Conservation (phyloP, 1,139 yeast species). For the Sugiyamaella novakii region DNA sequence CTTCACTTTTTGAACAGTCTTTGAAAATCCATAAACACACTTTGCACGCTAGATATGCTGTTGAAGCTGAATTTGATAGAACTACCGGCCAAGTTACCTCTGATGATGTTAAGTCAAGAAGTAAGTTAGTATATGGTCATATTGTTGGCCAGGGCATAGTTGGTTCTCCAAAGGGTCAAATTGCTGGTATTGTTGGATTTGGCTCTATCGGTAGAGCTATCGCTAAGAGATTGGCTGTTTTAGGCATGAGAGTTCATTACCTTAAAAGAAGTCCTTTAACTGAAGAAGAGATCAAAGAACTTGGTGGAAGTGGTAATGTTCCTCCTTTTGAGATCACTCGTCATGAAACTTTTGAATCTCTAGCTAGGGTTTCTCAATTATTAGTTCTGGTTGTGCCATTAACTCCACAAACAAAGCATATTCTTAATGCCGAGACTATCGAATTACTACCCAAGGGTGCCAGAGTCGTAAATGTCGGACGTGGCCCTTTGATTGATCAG, state of each 20-base stretch:
- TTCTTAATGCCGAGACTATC: constrained; percentile 56
- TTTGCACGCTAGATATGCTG: constrained; percentile 44
- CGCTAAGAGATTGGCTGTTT: constrained; percentile 54
- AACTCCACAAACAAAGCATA: constrained; percentile 56
- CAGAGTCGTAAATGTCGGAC: constrained; percentile 74
- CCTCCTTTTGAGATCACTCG: constrained; percentile 36
- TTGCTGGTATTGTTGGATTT: constrained; percentile 71
- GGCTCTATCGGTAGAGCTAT: constrained; percentile 74
- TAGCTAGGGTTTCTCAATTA: constrained; percentile 53
- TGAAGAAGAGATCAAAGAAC: constrained; percentile 5
- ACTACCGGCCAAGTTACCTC: constrained; percentile 40
- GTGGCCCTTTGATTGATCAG: constrained; percentile 77
- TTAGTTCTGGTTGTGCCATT: constrained; percentile 72
- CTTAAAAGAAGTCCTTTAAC: constrained; percentile 50
- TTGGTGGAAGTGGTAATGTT: constrained; percentile 5
- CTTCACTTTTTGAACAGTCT: constrained; percentile 52
- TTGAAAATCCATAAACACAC: constrained; percentile 50
- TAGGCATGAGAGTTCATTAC: constrained; percentile 65
- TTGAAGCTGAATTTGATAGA: constrained; percentile 28
- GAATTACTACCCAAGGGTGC: constrained; percentile 53
- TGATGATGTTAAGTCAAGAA: constrained; percentile 36
- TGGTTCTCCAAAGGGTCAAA: constrained; percentile 54
- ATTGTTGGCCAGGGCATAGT: constrained; percentile 21
- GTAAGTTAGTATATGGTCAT: constrained; percentile 24
- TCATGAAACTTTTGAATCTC: constrained; percentile 45